Percentiles rank a stretch among this genome's conserved stretches.
These are phyloP conservation scores for Thermothielavioides terrestris DNA, from an alignment of 495 filamentous ascomycete genomes.

Conservation along the genomic window DNA sequence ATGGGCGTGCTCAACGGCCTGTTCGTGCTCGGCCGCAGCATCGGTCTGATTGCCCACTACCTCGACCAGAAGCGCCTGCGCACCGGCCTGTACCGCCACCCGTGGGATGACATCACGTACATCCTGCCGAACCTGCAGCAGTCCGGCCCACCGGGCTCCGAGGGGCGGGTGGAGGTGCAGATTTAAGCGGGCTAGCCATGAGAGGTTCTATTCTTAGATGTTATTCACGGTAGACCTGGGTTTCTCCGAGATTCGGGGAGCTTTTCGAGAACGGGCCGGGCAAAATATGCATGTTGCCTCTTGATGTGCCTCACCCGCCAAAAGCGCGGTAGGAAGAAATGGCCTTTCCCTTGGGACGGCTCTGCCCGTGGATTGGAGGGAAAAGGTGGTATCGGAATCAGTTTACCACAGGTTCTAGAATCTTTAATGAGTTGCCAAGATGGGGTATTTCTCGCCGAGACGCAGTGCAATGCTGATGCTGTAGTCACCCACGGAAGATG, in stretches of 20 bases:
- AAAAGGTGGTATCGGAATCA: too few species aligned
- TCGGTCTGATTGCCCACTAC: conserved; percentile 98
- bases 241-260: not conserved
- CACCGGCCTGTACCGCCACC: conserved; percentile 96
- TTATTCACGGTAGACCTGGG: not conserved
- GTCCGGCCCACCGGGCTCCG: conserved; percentile 60
- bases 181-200: conserved; percentile 14
- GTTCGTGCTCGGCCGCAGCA: conserved; percentile 91
- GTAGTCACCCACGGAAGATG: too few species aligned
- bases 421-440: conserved; percentile 6
- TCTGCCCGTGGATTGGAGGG: too few species aligned
- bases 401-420: conserved; percentile 1
- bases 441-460: too few species aligned
- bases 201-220: not conserved
- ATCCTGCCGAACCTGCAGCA: conserved; percentile 74
- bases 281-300: too few species aligned
- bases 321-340: too few species aligned
- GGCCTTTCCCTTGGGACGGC: too few species aligned
- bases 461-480: too few species aligned
- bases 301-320: too few species aligned
- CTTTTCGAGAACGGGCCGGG: too few species aligned
- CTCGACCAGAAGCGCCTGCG: conserved; percentile 98
- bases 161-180: conserved; percentile 83
- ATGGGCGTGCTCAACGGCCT: conserved; percentile 99
- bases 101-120: conserved; percentile 98